Conservation (phyloP, 306 rosid species). For the Vigna reflexopilosa region DNA sequence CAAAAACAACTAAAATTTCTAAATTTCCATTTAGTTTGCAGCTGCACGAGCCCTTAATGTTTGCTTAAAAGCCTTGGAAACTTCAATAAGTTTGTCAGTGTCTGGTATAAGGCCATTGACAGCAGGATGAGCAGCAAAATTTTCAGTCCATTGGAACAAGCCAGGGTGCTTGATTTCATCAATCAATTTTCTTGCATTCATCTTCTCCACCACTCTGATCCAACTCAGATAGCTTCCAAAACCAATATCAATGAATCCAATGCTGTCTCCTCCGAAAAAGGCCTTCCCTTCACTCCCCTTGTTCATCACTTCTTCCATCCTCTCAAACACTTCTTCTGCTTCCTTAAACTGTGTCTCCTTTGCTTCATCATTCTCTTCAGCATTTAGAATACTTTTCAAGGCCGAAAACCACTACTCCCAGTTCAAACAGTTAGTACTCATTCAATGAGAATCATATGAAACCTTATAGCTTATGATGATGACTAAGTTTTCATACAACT, state of each 20-base stretch:
- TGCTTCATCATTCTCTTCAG: slow-evolving; percentile 58
- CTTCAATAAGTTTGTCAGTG: slow-evolving; percentile 51
- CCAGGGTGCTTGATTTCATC: slow-evolving; percentile 48
- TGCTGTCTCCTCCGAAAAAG: slow-evolving; percentile 61
- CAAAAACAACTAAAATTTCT: no score
- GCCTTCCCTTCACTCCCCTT: slow-evolving; percentile 55
- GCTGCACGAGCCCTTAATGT: neutral
- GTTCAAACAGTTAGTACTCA: neutral
- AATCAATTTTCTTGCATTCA: slow-evolving; percentile 46
- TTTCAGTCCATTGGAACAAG: slow-evolving; percentile 56
- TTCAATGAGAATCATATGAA: neutral
- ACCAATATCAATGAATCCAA: slow-evolving; percentile 62
- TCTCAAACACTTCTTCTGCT: slow-evolving; percentile 43
- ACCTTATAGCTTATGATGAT: neutral
- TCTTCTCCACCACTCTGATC: slow-evolving; percentile 48
- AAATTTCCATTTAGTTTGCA: slow-evolving; percentile 1
- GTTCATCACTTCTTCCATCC: slow-evolving; percentile 55
- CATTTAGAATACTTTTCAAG: neutral
- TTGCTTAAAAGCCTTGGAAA: slow-evolving; percentile 24
- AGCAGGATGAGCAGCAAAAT: slow-evolving; percentile 51
- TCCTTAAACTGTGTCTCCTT: slow-evolving; percentile 44
- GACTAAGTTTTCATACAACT: no score
- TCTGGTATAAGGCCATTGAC: slow-evolving; percentile 62
- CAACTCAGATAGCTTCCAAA: slow-evolving; percentile 57
- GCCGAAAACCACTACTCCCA: slow-evolving; percentile 47